phyloP scores from a whole-genome alignment of 495 filamentous ascomycete species.

The Penicillium angulare region DNA sequence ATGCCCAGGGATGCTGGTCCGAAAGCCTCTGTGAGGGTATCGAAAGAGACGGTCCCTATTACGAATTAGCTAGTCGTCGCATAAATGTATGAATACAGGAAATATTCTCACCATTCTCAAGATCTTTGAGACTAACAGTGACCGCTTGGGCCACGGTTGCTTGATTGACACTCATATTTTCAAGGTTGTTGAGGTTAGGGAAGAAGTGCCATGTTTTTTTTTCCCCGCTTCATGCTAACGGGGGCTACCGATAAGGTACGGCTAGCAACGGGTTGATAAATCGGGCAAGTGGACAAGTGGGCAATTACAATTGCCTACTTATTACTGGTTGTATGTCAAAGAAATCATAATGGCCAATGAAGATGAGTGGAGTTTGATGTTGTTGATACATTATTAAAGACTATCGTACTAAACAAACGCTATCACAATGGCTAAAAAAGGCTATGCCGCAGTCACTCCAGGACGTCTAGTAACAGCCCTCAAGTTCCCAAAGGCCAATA shows the following conservation, averaged over 20 bases:
- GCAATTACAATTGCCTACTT: no score
- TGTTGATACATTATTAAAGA: neutral
- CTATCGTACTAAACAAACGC: conserved; percentile 1
- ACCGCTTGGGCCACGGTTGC: conserved; percentile 43
- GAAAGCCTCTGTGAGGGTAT: conserved; percentile 79
- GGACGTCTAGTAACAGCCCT: conserved; percentile 43
- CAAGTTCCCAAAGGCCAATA: conserved; percentile 83
- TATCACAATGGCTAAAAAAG: neutral
- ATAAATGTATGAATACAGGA: neutral
- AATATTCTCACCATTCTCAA: conserved; percentile 31
- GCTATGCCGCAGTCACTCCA: neutral
- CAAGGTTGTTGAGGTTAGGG: conserved; percentile 8
- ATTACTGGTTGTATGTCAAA: no score
- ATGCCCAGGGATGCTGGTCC: conserved; percentile 91
- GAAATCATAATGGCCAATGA: neutral
- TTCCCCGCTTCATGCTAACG: conserved; percentile 22
- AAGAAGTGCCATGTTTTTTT: conserved; percentile 2
- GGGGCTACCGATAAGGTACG: conserved; percentile 13
- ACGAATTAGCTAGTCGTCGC: neutral
- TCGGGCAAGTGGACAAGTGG: neutral
- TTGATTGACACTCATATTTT: conserved; percentile 11
- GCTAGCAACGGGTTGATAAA: conserved; percentile 9
- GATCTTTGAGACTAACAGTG: conserved; percentile 54
- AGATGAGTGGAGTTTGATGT: neutral
- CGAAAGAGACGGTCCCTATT: conserved; percentile 68